Percentiles rank a stretch among this genome's conserved stretches.
Conservation (phyloP, 306 rosid species). For the Mucuna pruriens region DNA sequence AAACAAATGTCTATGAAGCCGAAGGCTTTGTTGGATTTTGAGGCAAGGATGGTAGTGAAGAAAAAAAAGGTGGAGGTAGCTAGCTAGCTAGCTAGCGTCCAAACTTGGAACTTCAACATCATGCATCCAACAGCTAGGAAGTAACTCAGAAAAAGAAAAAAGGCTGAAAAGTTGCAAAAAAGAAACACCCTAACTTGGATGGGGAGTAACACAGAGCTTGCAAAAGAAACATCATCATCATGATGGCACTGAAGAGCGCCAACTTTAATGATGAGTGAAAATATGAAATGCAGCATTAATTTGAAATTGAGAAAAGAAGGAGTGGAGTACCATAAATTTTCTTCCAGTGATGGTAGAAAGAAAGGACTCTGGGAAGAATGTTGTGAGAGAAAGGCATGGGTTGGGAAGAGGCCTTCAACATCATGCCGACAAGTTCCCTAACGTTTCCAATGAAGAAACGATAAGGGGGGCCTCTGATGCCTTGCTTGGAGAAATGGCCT, state of each 20-base stretch:
- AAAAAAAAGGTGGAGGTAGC: not conserved
- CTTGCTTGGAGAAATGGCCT: slow-evolving; percentile 78
- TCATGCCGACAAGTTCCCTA: slow-evolving; percentile 77
- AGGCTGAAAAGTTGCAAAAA: slow-evolving; percentile 64
- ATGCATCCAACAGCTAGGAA: slow-evolving; percentile 52
- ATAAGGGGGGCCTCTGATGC: slow-evolving; percentile 94
- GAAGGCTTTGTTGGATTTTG: slow-evolving; percentile 44
- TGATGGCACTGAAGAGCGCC: slow-evolving; percentile 30
- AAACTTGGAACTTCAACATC: slow-evolving; percentile 67
- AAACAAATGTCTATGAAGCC: slow-evolving; percentile 45
- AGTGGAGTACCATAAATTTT: slow-evolving; percentile 68
- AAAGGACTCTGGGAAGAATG: slow-evolving; percentile 92
- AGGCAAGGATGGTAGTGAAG: slow-evolving; percentile 5
- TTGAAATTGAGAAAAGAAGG: not conserved
- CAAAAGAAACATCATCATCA: slow-evolving; percentile 40
- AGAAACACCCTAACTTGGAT: slow-evolving; percentile 57
- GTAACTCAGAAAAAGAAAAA: slow-evolving; percentile 37
- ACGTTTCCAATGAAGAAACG: slow-evolving; percentile 96
- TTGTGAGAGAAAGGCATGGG: slow-evolving; percentile 94
- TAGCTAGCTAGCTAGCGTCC: slow-evolving; percentile 54
- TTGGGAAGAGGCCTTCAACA: slow-evolving; percentile 88
- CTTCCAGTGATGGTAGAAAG: slow-evolving; percentile 98
- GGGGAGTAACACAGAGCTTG: slow-evolving; percentile 48
- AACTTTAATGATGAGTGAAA: slow-evolving; percentile 49
- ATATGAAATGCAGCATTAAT: no score